Conservation (phyloP, 352 stramenopile genomes). For the Globisporangium cederbergense region DNA sequence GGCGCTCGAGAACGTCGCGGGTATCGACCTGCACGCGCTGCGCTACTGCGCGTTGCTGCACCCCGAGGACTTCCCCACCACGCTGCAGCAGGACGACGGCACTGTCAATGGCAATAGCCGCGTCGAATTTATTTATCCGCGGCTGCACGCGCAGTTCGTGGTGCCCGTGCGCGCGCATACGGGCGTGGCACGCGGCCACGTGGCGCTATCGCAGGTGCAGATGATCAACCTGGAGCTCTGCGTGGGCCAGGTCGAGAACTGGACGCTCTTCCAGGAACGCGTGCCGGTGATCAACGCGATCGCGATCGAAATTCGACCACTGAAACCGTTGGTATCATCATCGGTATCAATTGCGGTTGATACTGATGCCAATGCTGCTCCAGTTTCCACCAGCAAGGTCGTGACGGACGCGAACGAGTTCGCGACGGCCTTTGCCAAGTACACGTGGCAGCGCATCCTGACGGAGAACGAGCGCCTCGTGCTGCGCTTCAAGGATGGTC, state of each 20-base stretch:
- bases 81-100: neutral
- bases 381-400: conserved; percentile 10
- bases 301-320: conserved; percentile 67
- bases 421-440: conserved; percentile 47
- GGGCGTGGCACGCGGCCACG: conserved; percentile 38
- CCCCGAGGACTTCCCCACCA: conserved; percentile 51
- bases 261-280: conserved; percentile 68
- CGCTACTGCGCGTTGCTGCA: conserved; percentile 62
- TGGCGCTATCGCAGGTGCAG: conserved; percentile 60
- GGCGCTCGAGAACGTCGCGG: conserved; percentile 37
- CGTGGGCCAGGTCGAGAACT: conserved; percentile 62
- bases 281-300: conserved; percentile 39
- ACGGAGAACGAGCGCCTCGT: conserved; percentile 79
- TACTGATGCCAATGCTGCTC: conserved; percentile 15
- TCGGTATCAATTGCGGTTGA: conserved; percentile 16
- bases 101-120: neutral
- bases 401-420: conserved; percentile 51
- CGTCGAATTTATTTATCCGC: conserved; percentile 50
- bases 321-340: conserved; percentile 19
- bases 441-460: conserved; percentile 53
- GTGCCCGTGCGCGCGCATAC: conserved; percentile 41
- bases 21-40: conserved; percentile 17
- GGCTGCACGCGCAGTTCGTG: conserved; percentile 77
- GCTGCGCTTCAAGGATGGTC: conserved; percentile 44
- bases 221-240: conserved; percentile 84